Conservation (phyloP, 192 early-diverging fungal species). For the Chytriomyces sp. region DNA sequence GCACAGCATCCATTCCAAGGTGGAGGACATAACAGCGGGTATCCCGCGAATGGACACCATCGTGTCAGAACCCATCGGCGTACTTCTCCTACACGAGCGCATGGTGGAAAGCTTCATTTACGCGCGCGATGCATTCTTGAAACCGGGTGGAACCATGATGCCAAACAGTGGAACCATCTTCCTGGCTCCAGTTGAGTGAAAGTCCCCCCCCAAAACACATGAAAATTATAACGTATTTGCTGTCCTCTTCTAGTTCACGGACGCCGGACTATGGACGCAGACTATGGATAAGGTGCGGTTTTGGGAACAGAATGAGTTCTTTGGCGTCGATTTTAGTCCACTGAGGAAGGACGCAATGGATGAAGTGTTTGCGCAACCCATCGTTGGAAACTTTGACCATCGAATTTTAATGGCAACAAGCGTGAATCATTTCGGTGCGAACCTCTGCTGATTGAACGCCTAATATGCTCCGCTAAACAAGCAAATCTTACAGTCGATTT, state of each 20-base stretch:
- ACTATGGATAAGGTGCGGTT: constrained; percentile 86
- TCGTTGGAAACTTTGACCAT: constrained; percentile 92
- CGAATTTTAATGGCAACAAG: constrained; percentile 72
- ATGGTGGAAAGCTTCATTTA: constrained; percentile 91
- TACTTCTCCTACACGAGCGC: constrained; percentile 94
- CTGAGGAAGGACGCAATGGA: constrained; percentile 81
- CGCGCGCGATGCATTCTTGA: constrained; percentile 87
- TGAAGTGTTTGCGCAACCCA: constrained; percentile 89
- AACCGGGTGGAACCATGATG: constrained; percentile 89
- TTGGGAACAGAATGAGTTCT: constrained; percentile 84
- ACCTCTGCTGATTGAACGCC: not conserved
- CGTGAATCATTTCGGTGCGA: constrained; percentile 52
- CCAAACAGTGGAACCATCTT: constrained; percentile 88
- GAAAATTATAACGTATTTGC: not conserved
- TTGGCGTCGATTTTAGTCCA: constrained; percentile 88
- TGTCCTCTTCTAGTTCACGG: constrained; percentile 42
- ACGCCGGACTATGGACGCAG: constrained; percentile 80
- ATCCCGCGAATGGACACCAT: constrained; percentile 90
- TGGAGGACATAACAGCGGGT: constrained; percentile 73
- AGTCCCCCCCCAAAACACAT: constrained; percentile 61
- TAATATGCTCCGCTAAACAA: not conserved
- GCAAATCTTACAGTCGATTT: constrained; percentile 75
- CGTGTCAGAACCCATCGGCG: constrained; percentile 96
- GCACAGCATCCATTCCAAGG: constrained; percentile 84
- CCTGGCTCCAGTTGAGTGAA: constrained; percentile 68